phyloP scores from a whole-genome alignment of 768 basidiomycete species.

The Kondoa subrosea region DNA sequence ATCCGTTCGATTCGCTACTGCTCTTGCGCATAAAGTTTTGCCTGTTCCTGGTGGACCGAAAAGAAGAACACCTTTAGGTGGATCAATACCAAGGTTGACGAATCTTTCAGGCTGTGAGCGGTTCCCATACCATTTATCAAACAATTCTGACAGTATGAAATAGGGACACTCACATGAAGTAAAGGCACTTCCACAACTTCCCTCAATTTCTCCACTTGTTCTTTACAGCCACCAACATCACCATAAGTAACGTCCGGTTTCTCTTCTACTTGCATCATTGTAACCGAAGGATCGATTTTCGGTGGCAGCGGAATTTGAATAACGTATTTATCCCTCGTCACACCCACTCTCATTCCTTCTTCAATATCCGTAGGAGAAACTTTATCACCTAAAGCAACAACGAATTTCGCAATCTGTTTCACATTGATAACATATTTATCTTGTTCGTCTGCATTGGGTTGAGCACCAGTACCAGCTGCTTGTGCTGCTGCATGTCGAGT shows the following conservation, averaged over 20 bases:
- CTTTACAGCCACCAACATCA: slow-evolving; percentile 95
- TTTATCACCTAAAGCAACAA: slow-evolving; percentile 87
- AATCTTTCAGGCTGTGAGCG: slow-evolving; percentile 92
- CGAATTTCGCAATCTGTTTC: slow-evolving; percentile 98
- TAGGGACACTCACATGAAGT: slow-evolving; percentile 50
- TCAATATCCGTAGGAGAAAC: slow-evolving; percentile 97
- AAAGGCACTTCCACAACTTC: slow-evolving; percentile 96
- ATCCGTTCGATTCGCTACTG: slow-evolving; percentile 95
- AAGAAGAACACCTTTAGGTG: slow-evolving; percentile 90
- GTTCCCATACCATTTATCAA: background rate
- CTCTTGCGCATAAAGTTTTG: slow-evolving; percentile 93
- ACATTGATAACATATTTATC: slow-evolving; percentile 99
- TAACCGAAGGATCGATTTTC: slow-evolving; percentile 96
- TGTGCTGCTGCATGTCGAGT: slow-evolving; percentile 12
- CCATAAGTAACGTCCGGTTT: slow-evolving; percentile 97
- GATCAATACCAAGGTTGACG: slow-evolving; percentile 94
- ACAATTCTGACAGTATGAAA: slow-evolving; percentile 1
- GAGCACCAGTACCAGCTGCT: slow-evolving; percentile 11
- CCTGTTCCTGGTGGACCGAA: slow-evolving; percentile 94
- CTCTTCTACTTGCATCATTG: slow-evolving; percentile 99
- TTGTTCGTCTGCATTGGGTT: slow-evolving; percentile 78
- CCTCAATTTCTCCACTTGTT: slow-evolving; percentile 95
- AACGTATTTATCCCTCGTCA: slow-evolving; percentile 91
- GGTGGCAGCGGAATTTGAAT: slow-evolving; percentile 97
- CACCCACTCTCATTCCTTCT: slow-evolving; percentile 99